Percentiles rank a stretch among this genome's conserved stretches.
Conservation (phyloP, 805 yeast species). For the Metschnikowia continentalis region DNA sequence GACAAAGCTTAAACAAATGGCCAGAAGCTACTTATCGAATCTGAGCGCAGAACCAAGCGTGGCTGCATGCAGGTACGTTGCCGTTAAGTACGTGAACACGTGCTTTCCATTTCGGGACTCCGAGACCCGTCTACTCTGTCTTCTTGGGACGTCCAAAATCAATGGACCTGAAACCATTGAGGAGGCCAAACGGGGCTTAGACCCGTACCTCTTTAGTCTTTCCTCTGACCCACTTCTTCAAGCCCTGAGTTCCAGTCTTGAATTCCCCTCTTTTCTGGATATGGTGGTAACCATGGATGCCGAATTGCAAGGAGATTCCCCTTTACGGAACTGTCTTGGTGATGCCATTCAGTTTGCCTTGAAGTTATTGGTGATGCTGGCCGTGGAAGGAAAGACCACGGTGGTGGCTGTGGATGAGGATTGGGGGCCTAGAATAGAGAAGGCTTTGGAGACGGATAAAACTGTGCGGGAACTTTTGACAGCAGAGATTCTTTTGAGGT, state of each 20-base stretch:
- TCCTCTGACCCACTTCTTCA: constrained; percentile 29
- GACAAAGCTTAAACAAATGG: constrained; percentile 34
- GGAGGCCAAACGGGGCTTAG: constrained; percentile 74
- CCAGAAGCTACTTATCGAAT: constrained; percentile 29
- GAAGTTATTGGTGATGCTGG: constrained; percentile 61
- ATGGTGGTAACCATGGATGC: constrained; percentile 26
- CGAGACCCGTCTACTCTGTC: constrained; percentile 61
- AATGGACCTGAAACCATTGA: constrained; percentile 73
- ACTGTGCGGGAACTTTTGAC: constrained; percentile 35
- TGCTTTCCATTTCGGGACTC: constrained; percentile 65
- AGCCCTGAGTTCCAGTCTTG: constrained; percentile 25
- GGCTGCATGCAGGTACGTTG: constrained; percentile 52
- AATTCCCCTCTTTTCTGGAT: constrained; percentile 55
- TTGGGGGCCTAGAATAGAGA: constrained; percentile 68
- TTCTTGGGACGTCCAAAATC: constrained; percentile 54
- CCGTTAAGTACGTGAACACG: constrained; percentile 60
- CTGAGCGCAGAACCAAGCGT: constrained; percentile 1
- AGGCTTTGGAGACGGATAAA: constrained; percentile 61
- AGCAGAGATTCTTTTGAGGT: constrained; percentile 18
- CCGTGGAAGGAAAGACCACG: constrained; percentile 48
- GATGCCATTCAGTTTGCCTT: constrained; percentile 45
- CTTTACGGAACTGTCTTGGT: neutral
- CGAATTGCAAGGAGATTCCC: constrained; percentile 19
- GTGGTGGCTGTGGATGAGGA: constrained; percentile 66
- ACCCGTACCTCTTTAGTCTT: constrained; percentile 56